Evolutionary conservation across 106 monocot species (phyloP), one percentile per base, ranked within the genome.

Genomic region (Dioscorea zingiberensis): DNA sequence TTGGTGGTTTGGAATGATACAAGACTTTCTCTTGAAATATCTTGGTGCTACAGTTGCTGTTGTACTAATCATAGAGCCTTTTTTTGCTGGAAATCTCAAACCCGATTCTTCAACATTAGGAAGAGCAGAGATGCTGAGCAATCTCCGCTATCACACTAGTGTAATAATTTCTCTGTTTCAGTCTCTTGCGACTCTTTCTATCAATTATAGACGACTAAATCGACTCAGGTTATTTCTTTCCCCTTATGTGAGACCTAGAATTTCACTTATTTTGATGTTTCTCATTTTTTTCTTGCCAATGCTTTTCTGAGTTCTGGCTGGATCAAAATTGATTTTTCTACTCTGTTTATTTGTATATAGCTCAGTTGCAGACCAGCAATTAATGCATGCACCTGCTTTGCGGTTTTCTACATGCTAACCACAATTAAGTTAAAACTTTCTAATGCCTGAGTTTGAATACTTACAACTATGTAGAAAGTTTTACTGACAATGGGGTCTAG

Each of bases 1-100:
- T 63, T 99, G 98, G 98, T 99, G 98, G 98, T 99, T 99, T 84
- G 98, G 98, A 62, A 99, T 99, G 89, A 87, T 93, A 75, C 98
- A 99, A 64, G 98, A 99, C 59, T 99, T 99, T 49, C 75, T 99
- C 14, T 61, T 99, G 68, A 99, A 99, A 76, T 99, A 99, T 69
- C 89, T 99, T 17, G 98, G 98, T 76, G 98, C 98, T 21, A 99
- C 98, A 7, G 86, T 99, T 48, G 98, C 67, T 68, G 98, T 99
- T 65, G 60, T 93, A 53, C 76, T 99, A 48, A 99, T 99, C n/a
- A 87, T 99, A 65, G 98, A 99, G 59, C 98, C 98, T 16, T 99
- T 99, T 72, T 99, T 99, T 80, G 73, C 89, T 77, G 98, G 98
- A 27, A 84, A 82, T 73, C 89, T 99, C 48, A 89, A 67, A 76